Conservation (phyloP, 2,329 filamentous ascomycete genomes). For the Zymoseptoria brevis region DNA sequence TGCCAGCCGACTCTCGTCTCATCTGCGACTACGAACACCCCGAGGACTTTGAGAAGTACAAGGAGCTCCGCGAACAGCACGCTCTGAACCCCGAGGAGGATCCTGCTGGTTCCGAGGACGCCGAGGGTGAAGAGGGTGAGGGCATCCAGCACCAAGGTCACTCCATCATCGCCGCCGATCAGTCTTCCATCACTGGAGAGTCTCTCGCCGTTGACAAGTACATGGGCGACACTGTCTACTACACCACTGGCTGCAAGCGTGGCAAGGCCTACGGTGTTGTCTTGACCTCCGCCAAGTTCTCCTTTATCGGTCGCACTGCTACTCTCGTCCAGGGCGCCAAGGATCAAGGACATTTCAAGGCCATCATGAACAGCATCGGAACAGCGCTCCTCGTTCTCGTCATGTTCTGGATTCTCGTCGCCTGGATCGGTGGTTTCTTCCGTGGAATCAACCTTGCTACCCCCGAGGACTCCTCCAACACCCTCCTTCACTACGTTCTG, state of each 20-base stretch:
- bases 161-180: conserved; percentile 63
- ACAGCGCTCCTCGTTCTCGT: conserved; percentile 66
- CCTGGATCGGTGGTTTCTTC: conserved; percentile 75
- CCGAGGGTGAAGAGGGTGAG: conserved; percentile 50
- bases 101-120: conserved; percentile 52
- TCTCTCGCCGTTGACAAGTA: conserved; percentile 72
- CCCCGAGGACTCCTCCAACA: conserved; percentile 50
- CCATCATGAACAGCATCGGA: conserved; percentile 75
- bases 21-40: conserved; percentile 66
- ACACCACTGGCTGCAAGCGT: conserved; percentile 75
- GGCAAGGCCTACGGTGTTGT: conserved; percentile 66
- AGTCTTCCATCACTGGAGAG: conserved; percentile 74
- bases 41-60: conserved; percentile 59
- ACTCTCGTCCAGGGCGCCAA: conserved; percentile 66
- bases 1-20: conserved; percentile 61
- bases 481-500: conserved; percentile 60
- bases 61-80: conserved; percentile 51
- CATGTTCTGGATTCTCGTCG: conserved; percentile 66
- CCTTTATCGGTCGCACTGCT: conserved; percentile 70
- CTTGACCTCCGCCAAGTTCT: conserved; percentile 59
- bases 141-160: conserved; percentile 56
- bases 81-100: conserved; percentile 49
- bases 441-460: conserved; percentile 57
- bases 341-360: conserved; percentile 73
- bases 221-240: conserved; percentile 68